Base-by-base conservation (phyloP, 169 alveolate species). In the Toxoplasma gondii region DNA sequence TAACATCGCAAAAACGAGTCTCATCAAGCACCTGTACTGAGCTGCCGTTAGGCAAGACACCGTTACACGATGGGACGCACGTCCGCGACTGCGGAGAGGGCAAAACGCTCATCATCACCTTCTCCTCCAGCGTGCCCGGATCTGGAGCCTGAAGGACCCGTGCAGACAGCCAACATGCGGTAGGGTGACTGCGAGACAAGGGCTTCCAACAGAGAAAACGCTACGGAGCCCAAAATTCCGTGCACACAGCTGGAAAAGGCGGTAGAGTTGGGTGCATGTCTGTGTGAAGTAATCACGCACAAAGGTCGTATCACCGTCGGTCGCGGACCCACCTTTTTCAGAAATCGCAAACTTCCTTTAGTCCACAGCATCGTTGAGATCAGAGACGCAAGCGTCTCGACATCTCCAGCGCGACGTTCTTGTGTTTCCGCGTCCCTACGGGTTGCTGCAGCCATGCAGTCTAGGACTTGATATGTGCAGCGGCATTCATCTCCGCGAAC, bases 51-150 rank as follows among this genome's bases (percentile, higher is more conserved):
- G 74, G 24, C 86, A 78, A n/a, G 45, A n/a, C 44, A 4, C 5
- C 82, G 17, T 29, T 69, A 5, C 4, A 5, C 29, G 74, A 16
- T 12, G 74, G 74, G 74, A 64, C 22, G n/a, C 74, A 64, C 34
- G 74, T 1, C 74, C 45, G 43, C 84, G 84, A 74, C 84, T 27
- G 38, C 82, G 38, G 38, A 17, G 84, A 36, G 90, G 67, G 64
- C 90, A 43, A 29, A 41, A 82, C 90, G 29, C 90, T 44, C 90
- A 82, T 82, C 90, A 82, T 29, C 69, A 43, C 90, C 64, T 82
- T 82, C 64, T 82, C 90, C 43, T 17, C 90, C 64, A 82, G 90
- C 4, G 90, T 17, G 67, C 90, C 90, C 64, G 31, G 10, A 2
- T 16, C 38, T 12, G 90, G 90, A 31, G 36, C 24, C 90, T 82